These are phyloP conservation scores for Tuber borchii DNA, from an alignment of 495 filamentous ascomycete species.

Conservation along the genomic window DNA sequence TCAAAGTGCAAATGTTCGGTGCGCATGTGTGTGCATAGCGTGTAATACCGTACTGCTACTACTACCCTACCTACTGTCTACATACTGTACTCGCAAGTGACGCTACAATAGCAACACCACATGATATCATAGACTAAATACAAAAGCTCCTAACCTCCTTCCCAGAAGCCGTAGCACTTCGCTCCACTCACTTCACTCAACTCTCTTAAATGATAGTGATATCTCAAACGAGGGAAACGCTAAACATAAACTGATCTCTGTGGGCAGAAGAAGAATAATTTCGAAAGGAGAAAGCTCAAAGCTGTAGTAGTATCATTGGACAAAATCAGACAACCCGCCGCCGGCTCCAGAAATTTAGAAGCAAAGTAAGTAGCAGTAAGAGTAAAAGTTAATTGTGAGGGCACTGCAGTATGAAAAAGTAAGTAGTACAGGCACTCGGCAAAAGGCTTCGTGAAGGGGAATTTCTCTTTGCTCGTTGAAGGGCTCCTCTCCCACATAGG, in stretches of 20 bases:
- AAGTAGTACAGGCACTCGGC: not conserved
- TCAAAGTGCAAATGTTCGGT: slow-evolving; percentile 34
- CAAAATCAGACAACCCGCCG: not conserved
- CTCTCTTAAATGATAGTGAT: not conserved
- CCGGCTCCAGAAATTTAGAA: not conserved
- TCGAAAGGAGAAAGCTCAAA: not conserved
- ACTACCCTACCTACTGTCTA: not conserved
- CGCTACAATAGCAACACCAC: not conserved
- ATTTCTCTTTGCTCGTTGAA: too few species aligned
- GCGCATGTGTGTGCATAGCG: not conserved
- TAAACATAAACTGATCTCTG: slow-evolving; percentile 1
- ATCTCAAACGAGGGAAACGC: not conserved
- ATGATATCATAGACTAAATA: not conserved
- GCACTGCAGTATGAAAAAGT: not conserved
- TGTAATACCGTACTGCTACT: not conserved
- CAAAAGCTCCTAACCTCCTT: not conserved
- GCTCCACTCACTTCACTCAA: not conserved
- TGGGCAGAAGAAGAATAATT: not conserved
- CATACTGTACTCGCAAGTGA: not conserved
- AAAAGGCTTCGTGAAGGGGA: not conserved
- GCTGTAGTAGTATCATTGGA: not conserved
- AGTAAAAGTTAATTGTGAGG: slow-evolving; percentile 1
- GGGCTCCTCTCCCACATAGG: too few species aligned
- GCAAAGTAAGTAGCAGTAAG: not conserved
- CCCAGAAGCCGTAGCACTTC: not conserved